A percentile compares a stretch with the other conserved stretches of the same genome.
These are phyloP conservation scores for Toxicodendron radicans DNA, from an alignment of 345 rosid genomes.

Conservation along the genomic window DNA sequence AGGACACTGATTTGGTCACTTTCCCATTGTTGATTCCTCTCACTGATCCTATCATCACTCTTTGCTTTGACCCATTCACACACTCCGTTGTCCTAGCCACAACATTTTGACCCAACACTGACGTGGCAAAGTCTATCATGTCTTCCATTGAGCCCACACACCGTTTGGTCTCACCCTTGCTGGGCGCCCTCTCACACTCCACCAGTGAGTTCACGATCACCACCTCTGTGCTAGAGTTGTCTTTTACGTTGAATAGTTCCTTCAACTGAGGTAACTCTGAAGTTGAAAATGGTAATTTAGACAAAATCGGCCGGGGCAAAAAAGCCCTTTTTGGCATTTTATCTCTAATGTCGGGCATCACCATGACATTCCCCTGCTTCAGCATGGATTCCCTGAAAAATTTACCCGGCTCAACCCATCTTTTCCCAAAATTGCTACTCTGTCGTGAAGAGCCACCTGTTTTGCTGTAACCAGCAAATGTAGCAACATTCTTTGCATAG, in stretches of 20 bases:
- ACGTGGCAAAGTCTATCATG: conserved; percentile 64
- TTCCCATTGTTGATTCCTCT: conserved; percentile 57
- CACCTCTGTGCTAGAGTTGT: conserved; percentile 45
- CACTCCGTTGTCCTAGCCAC: conserved; percentile 48
- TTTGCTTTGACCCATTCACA: conserved; percentile 42
- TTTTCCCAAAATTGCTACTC: conserved; percentile 24
- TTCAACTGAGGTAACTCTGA: conserved; percentile 23
- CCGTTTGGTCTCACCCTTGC: conserved; percentile 63
- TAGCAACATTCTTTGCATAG: conserved; percentile 44
- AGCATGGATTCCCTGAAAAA: conserved; percentile 62
- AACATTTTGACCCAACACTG: conserved; percentile 41
- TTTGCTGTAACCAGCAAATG: conserved; percentile 45
- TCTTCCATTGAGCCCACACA: conserved; percentile 69
- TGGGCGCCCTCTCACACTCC: conserved; percentile 66
- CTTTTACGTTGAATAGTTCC: conserved; percentile 39
- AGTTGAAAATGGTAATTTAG: conserved; percentile 58
- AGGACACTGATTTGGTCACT: conserved; percentile 61
- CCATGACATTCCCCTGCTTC: conserved; percentile 50
- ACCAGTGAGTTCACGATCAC: conserved; percentile 40
- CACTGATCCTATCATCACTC: conserved; percentile 48
- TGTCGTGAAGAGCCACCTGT: background rate
- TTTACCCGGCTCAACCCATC: conserved; percentile 62
- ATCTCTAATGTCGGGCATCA: conserved; percentile 68
- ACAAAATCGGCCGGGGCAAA: conserved; percentile 52
- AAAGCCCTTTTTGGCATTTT: conserved; percentile 76